Conservation (phyloP, 306 rosid genomes). For the Trifolium repens region DNA sequence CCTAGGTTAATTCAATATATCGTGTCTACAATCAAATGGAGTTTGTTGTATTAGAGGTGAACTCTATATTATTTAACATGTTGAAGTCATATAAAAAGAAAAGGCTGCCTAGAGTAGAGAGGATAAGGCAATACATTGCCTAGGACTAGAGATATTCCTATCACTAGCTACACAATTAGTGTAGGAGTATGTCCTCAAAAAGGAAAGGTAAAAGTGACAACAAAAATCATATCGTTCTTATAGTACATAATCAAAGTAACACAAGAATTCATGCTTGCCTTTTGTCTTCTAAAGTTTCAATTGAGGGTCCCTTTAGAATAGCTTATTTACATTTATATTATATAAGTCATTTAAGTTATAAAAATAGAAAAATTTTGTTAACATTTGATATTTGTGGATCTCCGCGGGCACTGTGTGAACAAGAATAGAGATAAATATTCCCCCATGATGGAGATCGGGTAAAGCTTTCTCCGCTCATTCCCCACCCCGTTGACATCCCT, state of each 20-base stretch:
- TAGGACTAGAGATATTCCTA: constrained; percentile 32
- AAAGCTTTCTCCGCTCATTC: no score
- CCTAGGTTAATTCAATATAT: not conserved
- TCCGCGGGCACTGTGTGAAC: no score
- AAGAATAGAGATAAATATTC: no score
- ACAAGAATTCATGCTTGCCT: constrained; percentile 28
- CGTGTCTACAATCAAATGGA: constrained; percentile 6
- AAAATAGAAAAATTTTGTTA: no score
- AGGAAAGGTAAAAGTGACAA: constrained; percentile 29
- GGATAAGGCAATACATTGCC: constrained; percentile 28
- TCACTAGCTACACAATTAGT: constrained; percentile 28
- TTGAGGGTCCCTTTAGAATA: no score
- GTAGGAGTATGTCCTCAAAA: constrained; percentile 33
- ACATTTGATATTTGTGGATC: no score
- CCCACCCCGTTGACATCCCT: no score
- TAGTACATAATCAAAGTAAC: constrained; percentile 6
- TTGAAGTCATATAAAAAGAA: constrained; percentile 21
- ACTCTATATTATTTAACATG: not conserved
- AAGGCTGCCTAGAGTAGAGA: constrained; percentile 32
- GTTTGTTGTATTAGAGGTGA: not conserved
- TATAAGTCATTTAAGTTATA: no score
- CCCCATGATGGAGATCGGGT: no score
- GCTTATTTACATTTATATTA: no score
- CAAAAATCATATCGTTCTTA: constrained; percentile 36
- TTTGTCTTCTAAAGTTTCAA: not conserved